These are phyloP conservation scores for Leccinum pachyderme DNA, from an alignment of 1,284 basidiomycete species.

Conservation along the genomic window DNA sequence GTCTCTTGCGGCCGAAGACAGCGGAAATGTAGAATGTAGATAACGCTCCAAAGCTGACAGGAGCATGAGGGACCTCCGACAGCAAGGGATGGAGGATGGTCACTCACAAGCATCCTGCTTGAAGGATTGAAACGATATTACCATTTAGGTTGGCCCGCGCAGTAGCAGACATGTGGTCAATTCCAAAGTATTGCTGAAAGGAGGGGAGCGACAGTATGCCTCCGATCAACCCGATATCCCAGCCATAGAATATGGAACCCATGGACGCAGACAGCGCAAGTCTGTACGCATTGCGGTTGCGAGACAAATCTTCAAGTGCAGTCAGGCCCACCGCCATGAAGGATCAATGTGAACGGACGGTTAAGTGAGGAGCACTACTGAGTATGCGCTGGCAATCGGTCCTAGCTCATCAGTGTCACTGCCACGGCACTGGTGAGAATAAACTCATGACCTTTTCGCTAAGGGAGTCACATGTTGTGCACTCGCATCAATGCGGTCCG, in stretches of 20 bases:
- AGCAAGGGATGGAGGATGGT: not conserved
- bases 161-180: conserved; percentile 37
- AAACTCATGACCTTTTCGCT: not conserved
- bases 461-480: not conserved
- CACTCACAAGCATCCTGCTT: conserved; percentile 58
- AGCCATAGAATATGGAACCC: conserved; percentile 45
- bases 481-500: not conserved
- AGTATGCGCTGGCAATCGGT: not conserved
- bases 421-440: not conserved
- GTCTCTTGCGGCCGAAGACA: conserved; percentile 46
- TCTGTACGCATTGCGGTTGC: conserved; percentile 45
- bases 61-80: not conserved
- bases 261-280: conserved; percentile 45
- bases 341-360: not conserved
- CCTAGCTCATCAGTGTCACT: not conserved
- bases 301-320: conserved; percentile 28
- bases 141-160: conserved; percentile 43
- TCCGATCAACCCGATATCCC: conserved; percentile 47
- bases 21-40: conserved; percentile 41
- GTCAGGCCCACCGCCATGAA: conserved; percentile 23
- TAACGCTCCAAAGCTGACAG: conserved; percentile 44
- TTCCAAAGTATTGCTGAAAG: conserved; percentile 47
- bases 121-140: conserved; percentile 58
- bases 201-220: conserved; percentile 46
- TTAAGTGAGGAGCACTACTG: not conserved